Conservation (phyloP, 2,329 filamentous ascomycete species). For the Cyclaneusma minus region DNA sequence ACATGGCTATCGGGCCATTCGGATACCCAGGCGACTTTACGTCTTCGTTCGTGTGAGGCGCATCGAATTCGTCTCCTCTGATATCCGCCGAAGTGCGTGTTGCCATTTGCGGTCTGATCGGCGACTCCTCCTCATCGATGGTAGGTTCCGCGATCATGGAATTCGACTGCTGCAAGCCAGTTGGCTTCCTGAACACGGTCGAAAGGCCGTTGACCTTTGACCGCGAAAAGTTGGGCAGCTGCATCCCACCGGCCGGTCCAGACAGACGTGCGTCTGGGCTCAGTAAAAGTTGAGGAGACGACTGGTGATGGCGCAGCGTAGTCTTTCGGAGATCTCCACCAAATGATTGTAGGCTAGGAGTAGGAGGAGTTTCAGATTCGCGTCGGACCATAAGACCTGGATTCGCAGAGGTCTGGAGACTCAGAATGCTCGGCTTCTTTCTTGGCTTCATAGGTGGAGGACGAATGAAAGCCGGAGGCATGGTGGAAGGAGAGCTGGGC, state of each 20-base stretch:
- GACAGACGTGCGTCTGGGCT: constrained; percentile 2
- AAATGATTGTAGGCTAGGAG: constrained; percentile 2
- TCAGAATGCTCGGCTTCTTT: constrained; percentile 62
- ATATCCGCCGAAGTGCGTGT: constrained; percentile 33
- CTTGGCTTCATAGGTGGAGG: constrained; percentile 51
- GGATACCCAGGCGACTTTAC: constrained; percentile 73
- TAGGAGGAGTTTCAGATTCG: constrained; percentile 12
- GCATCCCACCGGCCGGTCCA: constrained; percentile 38
- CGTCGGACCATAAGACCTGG: constrained; percentile 43
- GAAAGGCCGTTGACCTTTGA: constrained; percentile 43
- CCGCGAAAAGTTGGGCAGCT: constrained; percentile 28
- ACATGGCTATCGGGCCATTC: constrained; percentile 68
- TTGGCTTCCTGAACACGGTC: constrained; percentile 7
- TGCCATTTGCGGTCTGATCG: constrained; percentile 46
- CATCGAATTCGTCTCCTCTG: constrained; percentile 45
- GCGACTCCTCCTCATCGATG: constrained; percentile 25
- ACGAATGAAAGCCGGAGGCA: constrained; percentile 64
- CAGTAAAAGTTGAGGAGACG: constrained; percentile 2
- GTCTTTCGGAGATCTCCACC: constrained; percentile 1
- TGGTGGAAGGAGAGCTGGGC: constrained; percentile 42
- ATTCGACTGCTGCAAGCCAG: constrained; percentile 11
- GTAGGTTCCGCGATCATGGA: constrained; percentile 5
- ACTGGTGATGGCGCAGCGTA: constrained; percentile 2
- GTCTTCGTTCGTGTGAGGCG: constrained; percentile 60
- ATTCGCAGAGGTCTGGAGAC: constrained; percentile 56